Conservation (phyloP, 345 rosid genomes). For the Pseudoturritis turrita region DNA sequence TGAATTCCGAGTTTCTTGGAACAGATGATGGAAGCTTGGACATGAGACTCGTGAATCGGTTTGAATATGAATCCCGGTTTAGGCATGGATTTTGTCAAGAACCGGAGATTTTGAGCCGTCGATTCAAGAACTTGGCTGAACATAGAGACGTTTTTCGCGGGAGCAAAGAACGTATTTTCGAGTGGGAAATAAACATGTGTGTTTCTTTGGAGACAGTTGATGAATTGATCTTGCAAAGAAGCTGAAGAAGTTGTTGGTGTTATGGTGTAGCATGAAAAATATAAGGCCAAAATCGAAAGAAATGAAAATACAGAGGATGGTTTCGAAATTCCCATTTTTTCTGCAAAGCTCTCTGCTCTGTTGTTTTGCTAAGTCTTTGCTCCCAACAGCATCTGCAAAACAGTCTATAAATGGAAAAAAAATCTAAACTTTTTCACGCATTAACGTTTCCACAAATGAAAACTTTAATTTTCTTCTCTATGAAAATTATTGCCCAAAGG, state of each 20-base stretch:
- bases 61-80: constrained; percentile 64
- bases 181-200: constrained; percentile 31
- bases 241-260: constrained; percentile 20
- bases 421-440: too few species aligned
- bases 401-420: too few species aligned
- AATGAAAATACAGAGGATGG: constrained; percentile 2
- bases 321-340: constrained; percentile 28
- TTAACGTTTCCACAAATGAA: too few species aligned
- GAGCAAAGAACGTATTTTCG: constrained; percentile 29
- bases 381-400: too few species aligned
- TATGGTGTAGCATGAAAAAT: constrained; percentile 10
- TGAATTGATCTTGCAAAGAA: constrained; percentile 37
- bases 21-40: constrained; percentile 61
- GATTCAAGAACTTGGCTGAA: constrained; percentile 43
- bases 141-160: constrained; percentile 30
- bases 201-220: constrained; percentile 37
- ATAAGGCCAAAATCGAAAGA: constrained; percentile 21
- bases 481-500: too few species aligned
- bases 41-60: constrained; percentile 47
- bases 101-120: constrained; percentile 50
- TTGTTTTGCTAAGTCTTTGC: too few species aligned
- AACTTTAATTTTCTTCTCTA: too few species aligned
- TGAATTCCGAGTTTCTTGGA: constrained; percentile 43
- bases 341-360: too few species aligned
- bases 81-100: constrained; percentile 37